These are phyloP conservation scores for Pisolithus tinctorius DNA, from an alignment of 768 basidiomycete species.

Conservation along the genomic window DNA sequence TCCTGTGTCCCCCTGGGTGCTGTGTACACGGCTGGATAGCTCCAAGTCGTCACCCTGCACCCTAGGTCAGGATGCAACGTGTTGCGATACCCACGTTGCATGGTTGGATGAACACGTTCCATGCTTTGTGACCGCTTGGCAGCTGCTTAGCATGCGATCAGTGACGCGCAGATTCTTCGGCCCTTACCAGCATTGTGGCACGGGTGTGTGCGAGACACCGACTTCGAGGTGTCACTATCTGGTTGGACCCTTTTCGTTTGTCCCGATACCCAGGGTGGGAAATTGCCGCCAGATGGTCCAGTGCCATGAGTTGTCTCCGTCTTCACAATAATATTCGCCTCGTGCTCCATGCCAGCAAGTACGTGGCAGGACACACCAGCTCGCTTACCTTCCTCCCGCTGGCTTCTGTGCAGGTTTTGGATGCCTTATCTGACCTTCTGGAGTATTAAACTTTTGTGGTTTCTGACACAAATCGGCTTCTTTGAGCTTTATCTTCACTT, in stretches of 20 bases:
- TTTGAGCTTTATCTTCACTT: neutral
- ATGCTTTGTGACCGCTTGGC: slow-evolving; percentile 9
- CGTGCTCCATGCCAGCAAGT: no score
- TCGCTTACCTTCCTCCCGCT: no score
- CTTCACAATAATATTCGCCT: no score
- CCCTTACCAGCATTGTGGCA: slow-evolving; percentile 11
- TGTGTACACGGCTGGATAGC: no score
- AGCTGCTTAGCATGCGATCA: slow-evolving; percentile 14
- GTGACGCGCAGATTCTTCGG: slow-evolving; percentile 9
- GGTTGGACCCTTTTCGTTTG: slow-evolving; percentile 13
- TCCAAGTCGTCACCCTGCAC: slow-evolving; percentile 9
- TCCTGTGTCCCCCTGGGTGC: no score
- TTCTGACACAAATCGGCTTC: neutral
- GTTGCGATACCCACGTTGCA: slow-evolving; percentile 16
- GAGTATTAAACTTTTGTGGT: neutral
- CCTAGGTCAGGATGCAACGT: slow-evolving; percentile 22
- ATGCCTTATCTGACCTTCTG: no score
- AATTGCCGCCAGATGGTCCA: neutral
- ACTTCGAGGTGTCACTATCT: slow-evolving; percentile 11
- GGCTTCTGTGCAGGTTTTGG: no score
- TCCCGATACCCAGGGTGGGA: slow-evolving; percentile 7
- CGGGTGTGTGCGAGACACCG: slow-evolving; percentile 17
- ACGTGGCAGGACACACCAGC: no score
- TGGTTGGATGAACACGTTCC: slow-evolving; percentile 24
- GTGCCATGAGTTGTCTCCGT: no score